Evolutionary conservation across 352 stramenopile genomes (phyloP).

Genomic region (Phytophthora pini): DNA sequence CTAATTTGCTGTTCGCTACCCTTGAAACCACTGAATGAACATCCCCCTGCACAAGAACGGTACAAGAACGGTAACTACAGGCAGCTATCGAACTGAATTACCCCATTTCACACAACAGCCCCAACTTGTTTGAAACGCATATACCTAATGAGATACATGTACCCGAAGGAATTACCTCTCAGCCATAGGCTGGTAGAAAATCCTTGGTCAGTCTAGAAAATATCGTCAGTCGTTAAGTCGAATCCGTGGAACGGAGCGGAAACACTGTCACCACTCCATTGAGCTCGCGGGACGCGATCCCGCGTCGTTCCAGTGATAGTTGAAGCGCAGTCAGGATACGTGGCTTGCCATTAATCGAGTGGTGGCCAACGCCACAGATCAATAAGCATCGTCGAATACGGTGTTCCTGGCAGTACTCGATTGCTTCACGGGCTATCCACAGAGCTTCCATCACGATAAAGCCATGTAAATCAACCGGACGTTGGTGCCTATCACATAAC

Average conservation of each 20-base stretch:
- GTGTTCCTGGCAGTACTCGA: constrained; percentile 63
- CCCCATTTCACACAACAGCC: constrained; percentile 6
- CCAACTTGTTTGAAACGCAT: constrained; percentile 23
- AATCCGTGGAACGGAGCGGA: constrained; percentile 53
- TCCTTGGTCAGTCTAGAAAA: constrained; percentile 20
- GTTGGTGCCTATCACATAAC: constrained; percentile 41
- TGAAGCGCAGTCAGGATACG: constrained; percentile 66
- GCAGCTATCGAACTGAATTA: constrained; percentile 3
- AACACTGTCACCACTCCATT: constrained; percentile 69
- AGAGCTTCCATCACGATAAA: constrained; percentile 75
- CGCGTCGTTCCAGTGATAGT: constrained; percentile 62
- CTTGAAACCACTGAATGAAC: constrained; percentile 14
- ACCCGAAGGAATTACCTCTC: constrained; percentile 12
- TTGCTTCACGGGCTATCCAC: constrained; percentile 59
- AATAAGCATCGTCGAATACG: constrained; percentile 68
- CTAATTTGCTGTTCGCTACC: constrained; percentile 11
- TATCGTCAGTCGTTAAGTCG: constrained; percentile 17
- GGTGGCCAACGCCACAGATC: constrained; percentile 70
- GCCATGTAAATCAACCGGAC: constrained; percentile 68
- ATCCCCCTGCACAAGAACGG: neutral
- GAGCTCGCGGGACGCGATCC: constrained; percentile 65
- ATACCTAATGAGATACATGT: neutral
- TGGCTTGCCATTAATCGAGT: constrained; percentile 73
- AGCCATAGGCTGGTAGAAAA: constrained; percentile 23
- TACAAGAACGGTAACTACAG: neutral